Evolutionary conservation across 805 yeast genomes (phyloP).

Genomic region (Metschnikowia vanudenii): DNA sequence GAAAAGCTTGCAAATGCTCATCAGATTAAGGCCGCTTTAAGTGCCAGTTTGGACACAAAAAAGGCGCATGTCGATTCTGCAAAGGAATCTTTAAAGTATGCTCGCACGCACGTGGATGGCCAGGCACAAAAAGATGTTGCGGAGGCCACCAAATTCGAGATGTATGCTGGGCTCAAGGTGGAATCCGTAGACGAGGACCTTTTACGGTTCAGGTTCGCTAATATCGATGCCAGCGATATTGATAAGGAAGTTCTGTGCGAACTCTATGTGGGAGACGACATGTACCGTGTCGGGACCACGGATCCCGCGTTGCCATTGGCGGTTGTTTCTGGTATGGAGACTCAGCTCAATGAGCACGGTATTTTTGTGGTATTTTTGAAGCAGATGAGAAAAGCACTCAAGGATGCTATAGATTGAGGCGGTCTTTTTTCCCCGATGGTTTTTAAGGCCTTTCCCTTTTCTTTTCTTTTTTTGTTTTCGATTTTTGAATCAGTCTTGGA

Average conservation of each 20-base stretch:
- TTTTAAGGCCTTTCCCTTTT: neutral
- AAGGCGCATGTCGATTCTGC: slow-evolving; percentile 28
- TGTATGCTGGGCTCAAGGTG: slow-evolving; percentile 52
- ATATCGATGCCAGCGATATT: slow-evolving; percentile 45
- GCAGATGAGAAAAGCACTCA: slow-evolving; percentile 13
- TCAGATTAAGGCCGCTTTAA: slow-evolving; percentile 26
- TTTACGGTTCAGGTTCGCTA: slow-evolving; percentile 48
- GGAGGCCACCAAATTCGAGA: slow-evolving; percentile 52
- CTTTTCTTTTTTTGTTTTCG: neutral
- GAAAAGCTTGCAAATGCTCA: slow-evolving; percentile 35
- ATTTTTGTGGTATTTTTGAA: slow-evolving; percentile 16
- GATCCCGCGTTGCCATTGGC: slow-evolving; percentile 15
- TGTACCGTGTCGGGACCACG: slow-evolving; percentile 13
- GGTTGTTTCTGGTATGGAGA: slow-evolving; percentile 9
- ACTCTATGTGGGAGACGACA: slow-evolving; percentile 44
- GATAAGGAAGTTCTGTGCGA: slow-evolving; percentile 43
- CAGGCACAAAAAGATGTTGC: slow-evolving; percentile 51
- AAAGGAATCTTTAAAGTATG: slow-evolving; percentile 30
- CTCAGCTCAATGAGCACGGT: slow-evolving; percentile 15
- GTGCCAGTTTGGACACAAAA: slow-evolving; percentile 33
- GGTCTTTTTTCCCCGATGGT: neutral
- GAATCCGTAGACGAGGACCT: slow-evolving; percentile 49
- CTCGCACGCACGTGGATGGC: slow-evolving; percentile 33
- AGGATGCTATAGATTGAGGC: slow-evolving; percentile 5
- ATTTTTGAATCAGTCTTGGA: no score